Base-by-base conservation (phyloP, 75 land plant species). In the Selaginella tamariscina region DNA sequence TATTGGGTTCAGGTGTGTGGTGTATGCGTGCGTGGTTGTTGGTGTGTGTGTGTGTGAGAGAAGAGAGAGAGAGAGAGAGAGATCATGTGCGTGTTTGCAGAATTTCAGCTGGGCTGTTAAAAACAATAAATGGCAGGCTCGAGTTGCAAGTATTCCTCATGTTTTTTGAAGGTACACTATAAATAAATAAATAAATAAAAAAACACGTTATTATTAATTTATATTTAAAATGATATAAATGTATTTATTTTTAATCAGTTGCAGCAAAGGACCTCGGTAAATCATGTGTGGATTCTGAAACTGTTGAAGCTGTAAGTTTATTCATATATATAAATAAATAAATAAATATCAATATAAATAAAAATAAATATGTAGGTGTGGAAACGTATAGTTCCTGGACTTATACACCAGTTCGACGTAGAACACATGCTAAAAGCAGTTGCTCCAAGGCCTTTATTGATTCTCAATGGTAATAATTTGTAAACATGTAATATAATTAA, bases 181-280 rank as follows among this genome's bases (percentile, higher is more conserved):
- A 5, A 23, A 5, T 8, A 27, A n/a, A 23, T 8, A 59, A 23
- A 23, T 8, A 27, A 59, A 59, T 8, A 23, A n/a, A n/a, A 59
- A 23, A 21, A 59, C 2, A 27, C 62, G 8, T 23, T 59, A 5
- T 59, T 21, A n/a, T 5, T 59, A 49, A 49, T 49, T 49, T 49
- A n/a, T 39, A 39, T 39, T 39, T 15, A 39, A 5, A 39, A 39
- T 5, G 49, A 15, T 39, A 5, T 39, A 39, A 39, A 5, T 59
- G 8, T n/a, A 8, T 23, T n/a, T 59, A 8, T 8, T 9, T 21
- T 59, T 59, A 2, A 9, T 9, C 62, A 59, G 62, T 23, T 23
- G 62, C 62, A 8, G 62, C 62, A 9, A n/a, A 5, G 26, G 62
- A 59, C 62, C 62, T 59, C 26, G 62, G 62, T 8, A 59, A 59